Evolutionary conservation across 2,329 filamentous ascomycete species (phyloP), one percentile per base, ranked within the genome.

Genomic region (Plenodomus biglobosus): DNA sequence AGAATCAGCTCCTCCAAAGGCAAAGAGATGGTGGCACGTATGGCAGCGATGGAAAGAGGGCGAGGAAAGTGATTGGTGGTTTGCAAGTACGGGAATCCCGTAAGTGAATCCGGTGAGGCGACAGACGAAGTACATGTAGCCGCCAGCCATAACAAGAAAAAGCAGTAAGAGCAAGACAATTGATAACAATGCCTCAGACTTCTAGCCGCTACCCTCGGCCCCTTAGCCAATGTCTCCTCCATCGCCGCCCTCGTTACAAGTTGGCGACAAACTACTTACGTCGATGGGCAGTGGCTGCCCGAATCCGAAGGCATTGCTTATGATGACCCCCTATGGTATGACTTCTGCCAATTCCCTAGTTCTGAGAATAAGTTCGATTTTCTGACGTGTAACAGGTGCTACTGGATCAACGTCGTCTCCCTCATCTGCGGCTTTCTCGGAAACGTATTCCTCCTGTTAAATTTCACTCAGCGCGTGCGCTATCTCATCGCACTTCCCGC

Each of bases 191-290:
- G 59, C 51, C 24, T 13, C 13, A 51, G 48, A 13, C 83, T 96
- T 66, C 80, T 94, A 10, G 90, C 91, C 2, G 91, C 90, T 27
- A 90, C 91, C 0, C 80, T 94, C 2, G 90, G 90, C 1, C 92
- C 92, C 0, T 82, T 95, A 8, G 92, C 92, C 2, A 95, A 92
- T 48, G 85, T 94, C 22, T 87, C 94, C 72, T 92, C 87, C 48
- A 90, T 96, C 49, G 90, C 88, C 52, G 89, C 91, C 7, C 78
- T 96, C n/a, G 88, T 90, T 1, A 85, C 84, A 21, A 83, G 83
- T 18, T 96, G 91, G 92, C 80, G 88, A 51, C 81, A 86, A 66
- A 76, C 76, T 40, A 72, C 78, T 2, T 75, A 78, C 44, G 64
- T 77, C 36, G 73, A 80, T 34, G 66, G 76, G 75, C 76, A 53